These are phyloP conservation scores for Trichoderma arundinaceum DNA, from an alignment of 2,329 filamentous ascomycete genomes.

Conservation along the genomic window DNA sequence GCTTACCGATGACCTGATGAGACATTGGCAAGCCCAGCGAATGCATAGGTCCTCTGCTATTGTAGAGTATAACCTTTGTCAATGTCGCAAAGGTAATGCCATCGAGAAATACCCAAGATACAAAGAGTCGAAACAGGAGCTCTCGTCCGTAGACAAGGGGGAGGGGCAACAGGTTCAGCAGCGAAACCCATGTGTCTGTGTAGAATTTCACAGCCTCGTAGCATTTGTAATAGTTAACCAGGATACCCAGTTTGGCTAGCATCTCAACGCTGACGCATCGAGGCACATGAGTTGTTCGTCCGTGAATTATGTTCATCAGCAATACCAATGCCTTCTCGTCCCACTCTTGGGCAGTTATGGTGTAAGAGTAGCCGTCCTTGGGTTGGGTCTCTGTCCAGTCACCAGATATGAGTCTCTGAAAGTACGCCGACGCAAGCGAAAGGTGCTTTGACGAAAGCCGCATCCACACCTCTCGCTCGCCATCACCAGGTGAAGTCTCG, in stretches of 20 bases:
- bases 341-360: constrained; percentile 32
- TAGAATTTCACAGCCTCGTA: constrained; percentile 50
- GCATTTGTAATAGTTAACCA: constrained; percentile 52
- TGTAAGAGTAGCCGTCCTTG: constrained; percentile 3
- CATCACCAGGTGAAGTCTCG: neutral
- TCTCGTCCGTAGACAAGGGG: neutral
- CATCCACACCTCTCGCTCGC: constrained; percentile 18
- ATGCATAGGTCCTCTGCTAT: constrained; percentile 20
- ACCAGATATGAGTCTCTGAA: constrained; percentile 30
- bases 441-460: constrained; percentile 46
- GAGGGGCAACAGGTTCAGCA: neutral
- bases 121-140: constrained; percentile 6
- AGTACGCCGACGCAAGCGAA: constrained; percentile 40
- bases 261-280: constrained; percentile 45
- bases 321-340: constrained; percentile 49
- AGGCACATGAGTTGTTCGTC: constrained; percentile 47
- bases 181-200: constrained; percentile 22
- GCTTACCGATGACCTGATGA: constrained; percentile 13
- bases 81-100: neutral
- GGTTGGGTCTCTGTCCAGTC: constrained; percentile 25
- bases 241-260: constrained; percentile 50
- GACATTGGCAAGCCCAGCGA: constrained; percentile 11
- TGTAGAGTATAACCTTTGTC: neutral
- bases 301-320: constrained; percentile 53
- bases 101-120: constrained; percentile 20